Evolutionary conservation across 2,329 filamentous ascomycete genomes (phyloP).

Genomic region (Diaporthe aspalathi): DNA sequence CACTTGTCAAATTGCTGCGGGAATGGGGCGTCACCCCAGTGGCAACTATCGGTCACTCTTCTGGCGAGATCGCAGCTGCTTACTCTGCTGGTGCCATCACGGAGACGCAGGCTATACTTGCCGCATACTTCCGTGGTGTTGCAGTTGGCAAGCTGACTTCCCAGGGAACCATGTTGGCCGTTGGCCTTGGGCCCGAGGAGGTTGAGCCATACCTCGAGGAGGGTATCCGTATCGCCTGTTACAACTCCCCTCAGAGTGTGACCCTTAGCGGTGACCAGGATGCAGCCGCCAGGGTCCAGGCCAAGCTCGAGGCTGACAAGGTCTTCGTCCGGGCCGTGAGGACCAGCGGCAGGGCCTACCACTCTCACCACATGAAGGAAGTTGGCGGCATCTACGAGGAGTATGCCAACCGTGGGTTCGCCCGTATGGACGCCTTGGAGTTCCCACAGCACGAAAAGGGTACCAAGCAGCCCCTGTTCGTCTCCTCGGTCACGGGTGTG

Average conservation of each 20-base stretch:
- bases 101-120: constrained; percentile 36
- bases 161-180: constrained; percentile 7
- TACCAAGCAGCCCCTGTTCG: not conserved
- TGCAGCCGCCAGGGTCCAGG: constrained; percentile 43
- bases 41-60: constrained; percentile 42
- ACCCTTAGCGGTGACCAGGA: constrained; percentile 49
- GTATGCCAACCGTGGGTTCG: constrained; percentile 40
- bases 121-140: constrained; percentile 40
- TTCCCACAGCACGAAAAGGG: not conserved
- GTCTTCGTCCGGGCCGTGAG: constrained; percentile 45
- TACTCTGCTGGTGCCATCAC: constrained; percentile 41
- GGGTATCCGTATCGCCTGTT: not conserved
- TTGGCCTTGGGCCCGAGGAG: not conserved
- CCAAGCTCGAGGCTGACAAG: constrained; percentile 41
- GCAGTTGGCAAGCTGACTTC: not conserved
- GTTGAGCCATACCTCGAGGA: constrained; percentile 9
- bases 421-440: constrained; percentile 42
- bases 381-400: constrained; percentile 14
- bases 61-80: constrained; percentile 44
- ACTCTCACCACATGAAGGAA: constrained; percentile 46
- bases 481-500: constrained; percentile 36
- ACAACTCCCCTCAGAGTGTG: constrained; percentile 44
- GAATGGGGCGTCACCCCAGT: constrained; percentile 38
- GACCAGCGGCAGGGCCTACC: constrained; percentile 43
- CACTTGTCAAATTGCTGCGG: constrained; percentile 46